Evolutionary conservation across 768 basidiomycete genomes (phyloP), one percentile per base, ranked within the genome.

Genomic region (Atractiella rhizophila): DNA sequence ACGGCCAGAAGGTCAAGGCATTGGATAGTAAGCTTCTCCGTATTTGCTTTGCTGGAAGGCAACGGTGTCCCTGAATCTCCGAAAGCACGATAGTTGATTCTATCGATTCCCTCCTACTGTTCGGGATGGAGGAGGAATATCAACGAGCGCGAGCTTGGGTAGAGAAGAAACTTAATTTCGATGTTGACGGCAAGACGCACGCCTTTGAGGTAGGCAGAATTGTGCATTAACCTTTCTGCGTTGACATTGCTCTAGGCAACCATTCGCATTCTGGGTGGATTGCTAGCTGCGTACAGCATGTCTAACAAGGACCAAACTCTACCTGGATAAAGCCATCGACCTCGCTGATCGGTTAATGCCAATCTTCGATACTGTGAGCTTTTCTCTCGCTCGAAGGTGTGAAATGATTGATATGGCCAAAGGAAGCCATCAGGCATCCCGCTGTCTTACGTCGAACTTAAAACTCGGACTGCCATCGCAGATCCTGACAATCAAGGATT

Each of bases 251-350:
- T 30, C 11, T 47, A 86, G 81, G 85, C 79, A 1, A 91, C 83
- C 0, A 94, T 91, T 39, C 73, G 86, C 19, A 69, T 88, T 1
- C 65, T 96, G 3, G 86, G 88, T 8, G 88, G 88, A 0, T 67
- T 96, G 4, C 64, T 94, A 2, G 73, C 83, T 2, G 76, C 83
- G 1, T 73, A 82, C 54, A 71, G 83, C 52, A 66, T 91, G 9
- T 73, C 79, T 0, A 65, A 63, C 13, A 48, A 42, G 0, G 76
- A 85, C 44, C n/a, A 50, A 62, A 4, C 51, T 86, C 3, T 82
- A 70, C 55, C 67, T 91, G 9, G 64, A 73, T 42, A 73, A 71
- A 46, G 81, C 86, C 1, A 59, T 64, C 9, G 83, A 91, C 40
- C 70, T 96, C 2, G 85, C 71, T 12, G 73, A 83, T 51, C 68